Evolutionary conservation across 495 filamentous ascomycete species (phyloP).

Genomic region (Barbatosphaeria neglecta): DNA sequence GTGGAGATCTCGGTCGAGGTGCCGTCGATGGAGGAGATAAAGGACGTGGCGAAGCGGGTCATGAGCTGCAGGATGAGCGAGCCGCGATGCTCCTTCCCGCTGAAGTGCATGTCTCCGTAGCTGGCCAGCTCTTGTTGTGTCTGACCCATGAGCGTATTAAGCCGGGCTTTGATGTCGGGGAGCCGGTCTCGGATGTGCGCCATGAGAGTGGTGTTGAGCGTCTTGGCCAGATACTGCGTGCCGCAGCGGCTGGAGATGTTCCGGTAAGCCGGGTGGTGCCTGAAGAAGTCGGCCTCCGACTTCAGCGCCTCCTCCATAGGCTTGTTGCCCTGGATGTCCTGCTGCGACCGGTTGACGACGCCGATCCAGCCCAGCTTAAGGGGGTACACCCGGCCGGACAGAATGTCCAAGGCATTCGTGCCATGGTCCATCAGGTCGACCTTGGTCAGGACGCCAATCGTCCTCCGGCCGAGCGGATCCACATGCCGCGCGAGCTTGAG

Average conservation of each 20-base stretch:
- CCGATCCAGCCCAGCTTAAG: slow-evolving; percentile 97
- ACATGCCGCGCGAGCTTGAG: slow-evolving; percentile 95
- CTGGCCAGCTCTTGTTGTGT: slow-evolving; percentile 97
- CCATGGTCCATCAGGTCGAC: slow-evolving; percentile 98
- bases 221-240: slow-evolving; percentile 92
- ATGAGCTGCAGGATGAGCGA: slow-evolving; percentile 93
- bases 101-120: slow-evolving; percentile 97
- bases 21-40: slow-evolving; percentile 97
- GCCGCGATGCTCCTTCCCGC: slow-evolving; percentile 90
- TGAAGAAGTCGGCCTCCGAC: slow-evolving; percentile 90
- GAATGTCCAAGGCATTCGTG: slow-evolving; percentile 93
- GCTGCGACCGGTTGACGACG: slow-evolving; percentile 94
- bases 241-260: slow-evolving; percentile 92
- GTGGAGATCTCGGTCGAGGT: slow-evolving; percentile 98
- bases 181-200: slow-evolving; percentile 88
- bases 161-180: slow-evolving; percentile 92
- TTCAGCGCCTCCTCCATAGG: slow-evolving; percentile 79
- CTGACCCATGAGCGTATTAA: slow-evolving; percentile 98
- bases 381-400: slow-evolving; percentile 92
- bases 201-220: slow-evolving; percentile 90
- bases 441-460: slow-evolving; percentile 95
- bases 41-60: slow-evolving; percentile 95
- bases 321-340: slow-evolving; percentile 95
- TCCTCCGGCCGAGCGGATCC: slow-evolving; percentile 85
- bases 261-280: slow-evolving; percentile 89